Conservation (phyloP, 2,329 filamentous ascomycete genomes). For the Exophiala sideris region DNA sequence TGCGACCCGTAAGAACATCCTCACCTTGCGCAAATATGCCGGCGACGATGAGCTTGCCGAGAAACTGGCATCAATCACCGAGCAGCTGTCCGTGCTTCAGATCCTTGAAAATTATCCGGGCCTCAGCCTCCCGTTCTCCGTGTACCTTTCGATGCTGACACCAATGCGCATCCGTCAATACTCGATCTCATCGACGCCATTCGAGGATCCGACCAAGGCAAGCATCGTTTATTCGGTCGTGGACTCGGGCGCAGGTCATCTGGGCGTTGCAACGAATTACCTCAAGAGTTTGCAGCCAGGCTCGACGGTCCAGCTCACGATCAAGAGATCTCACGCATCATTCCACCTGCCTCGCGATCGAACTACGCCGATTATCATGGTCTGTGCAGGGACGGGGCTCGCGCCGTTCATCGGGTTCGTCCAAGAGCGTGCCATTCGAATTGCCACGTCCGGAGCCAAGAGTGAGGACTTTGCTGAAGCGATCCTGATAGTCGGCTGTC, state of each 20-base stretch:
- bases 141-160: constrained; percentile 69
- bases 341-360: constrained; percentile 37
- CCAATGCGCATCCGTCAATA: constrained; percentile 78
- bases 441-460: constrained; percentile 14
- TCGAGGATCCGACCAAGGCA: constrained; percentile 54
- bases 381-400: constrained; percentile 49
- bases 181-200: constrained; percentile 72
- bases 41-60: constrained; percentile 15
- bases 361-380: constrained; percentile 39
- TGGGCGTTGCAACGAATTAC: constrained; percentile 62
- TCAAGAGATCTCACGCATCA: constrained; percentile 35
- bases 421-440: constrained; percentile 54
- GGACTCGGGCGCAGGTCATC: constrained; percentile 45
- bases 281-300: constrained; percentile 46
- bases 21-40: constrained; percentile 14
- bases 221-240: constrained; percentile 69
- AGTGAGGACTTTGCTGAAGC: constrained; percentile 33
- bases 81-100: constrained; percentile 52
- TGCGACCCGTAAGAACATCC: constrained; percentile 58
- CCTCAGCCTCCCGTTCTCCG: constrained; percentile 60
- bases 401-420: constrained; percentile 63
- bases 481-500: constrained; percentile 38
- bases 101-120: constrained; percentile 63
- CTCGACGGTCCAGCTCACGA: constrained; percentile 34
- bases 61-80: not conserved